Conservation (phyloP, 1,284 basidiomycete genomes). For the Polyporus tsugae region DNA sequence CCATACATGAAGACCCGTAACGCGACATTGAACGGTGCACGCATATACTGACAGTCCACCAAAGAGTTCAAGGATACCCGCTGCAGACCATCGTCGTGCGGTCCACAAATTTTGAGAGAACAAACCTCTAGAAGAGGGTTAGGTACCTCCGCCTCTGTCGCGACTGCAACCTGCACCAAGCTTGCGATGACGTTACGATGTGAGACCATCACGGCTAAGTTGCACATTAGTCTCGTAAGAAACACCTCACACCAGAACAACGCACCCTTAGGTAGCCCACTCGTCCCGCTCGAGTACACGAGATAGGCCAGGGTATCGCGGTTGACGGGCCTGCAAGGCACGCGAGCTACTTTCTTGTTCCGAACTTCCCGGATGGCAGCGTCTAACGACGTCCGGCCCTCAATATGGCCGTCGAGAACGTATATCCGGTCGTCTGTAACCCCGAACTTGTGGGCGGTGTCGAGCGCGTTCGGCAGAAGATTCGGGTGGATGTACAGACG, state of each 20-base stretch:
- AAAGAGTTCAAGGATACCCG: not conserved
- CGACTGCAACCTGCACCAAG: conserved; percentile 51
- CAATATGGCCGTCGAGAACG: conserved; percentile 54
- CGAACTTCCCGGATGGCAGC: conserved; percentile 54
- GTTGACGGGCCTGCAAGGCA: conserved; percentile 55
- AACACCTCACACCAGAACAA: conserved; percentile 10
- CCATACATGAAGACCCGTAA: not conserved
- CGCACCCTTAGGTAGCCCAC: conserved; percentile 77
- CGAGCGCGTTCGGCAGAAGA: conserved; percentile 56
- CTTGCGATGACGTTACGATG: conserved; percentile 71
- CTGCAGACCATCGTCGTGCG: not conserved
- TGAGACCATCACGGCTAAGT: conserved; percentile 75
- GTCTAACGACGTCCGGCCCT: conserved; percentile 52
- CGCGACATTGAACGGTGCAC: not conserved
- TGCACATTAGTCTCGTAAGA: not conserved
- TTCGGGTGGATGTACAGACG: conserved; percentile 68
- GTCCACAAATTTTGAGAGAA: not conserved
- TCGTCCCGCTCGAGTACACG: conserved; percentile 81
- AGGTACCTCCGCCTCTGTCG: conserved; percentile 34
- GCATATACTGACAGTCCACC: not conserved
- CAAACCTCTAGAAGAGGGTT: conserved; percentile 21
- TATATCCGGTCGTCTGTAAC: conserved; percentile 61
- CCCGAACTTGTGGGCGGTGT: conserved; percentile 59
- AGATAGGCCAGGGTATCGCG: conserved; percentile 74
- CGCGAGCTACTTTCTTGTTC: conserved; percentile 47